A percentile compares a stretch with the other conserved stretches of the same genome.
These are phyloP conservation scores for Eucalyptus erythrocorys DNA, from an alignment of 345 rosid species.

Conservation along the genomic window DNA sequence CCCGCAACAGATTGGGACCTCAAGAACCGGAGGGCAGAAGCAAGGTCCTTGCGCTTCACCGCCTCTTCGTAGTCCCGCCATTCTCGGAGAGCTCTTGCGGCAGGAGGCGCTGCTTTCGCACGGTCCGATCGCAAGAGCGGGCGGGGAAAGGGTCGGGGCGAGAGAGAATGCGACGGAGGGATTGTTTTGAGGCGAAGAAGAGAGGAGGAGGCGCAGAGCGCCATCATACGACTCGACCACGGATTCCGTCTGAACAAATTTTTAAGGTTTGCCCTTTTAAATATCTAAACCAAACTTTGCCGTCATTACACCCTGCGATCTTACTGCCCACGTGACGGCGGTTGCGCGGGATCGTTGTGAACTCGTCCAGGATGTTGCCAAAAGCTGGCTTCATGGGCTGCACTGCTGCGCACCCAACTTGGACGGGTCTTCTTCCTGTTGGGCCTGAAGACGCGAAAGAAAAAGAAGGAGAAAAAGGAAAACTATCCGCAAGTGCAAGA, in stretches of 20 bases:
- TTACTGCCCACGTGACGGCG: not conserved
- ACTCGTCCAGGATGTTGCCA: not conserved
- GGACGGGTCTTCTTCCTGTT: not conserved
- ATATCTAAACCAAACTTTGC: not conserved
- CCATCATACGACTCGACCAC: not conserved
- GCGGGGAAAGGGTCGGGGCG: not conserved
- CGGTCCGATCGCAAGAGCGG: not conserved
- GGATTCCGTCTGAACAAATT: not conserved
- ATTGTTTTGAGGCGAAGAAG: not conserved
- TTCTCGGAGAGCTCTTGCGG: conserved; percentile 12
- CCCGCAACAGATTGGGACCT: conserved; percentile 11
- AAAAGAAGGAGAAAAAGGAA: too few relatives aligned
- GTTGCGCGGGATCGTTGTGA: not conserved
- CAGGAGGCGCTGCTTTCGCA: not conserved
- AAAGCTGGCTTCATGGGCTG: not conserved
- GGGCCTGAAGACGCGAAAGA: fast-evolving
- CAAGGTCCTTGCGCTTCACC: conserved; percentile 73
- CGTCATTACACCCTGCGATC: not conserved
- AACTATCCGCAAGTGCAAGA: too few relatives aligned
- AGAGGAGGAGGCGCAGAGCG: not conserved
- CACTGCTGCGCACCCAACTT: not conserved
- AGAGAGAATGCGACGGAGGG: not conserved
- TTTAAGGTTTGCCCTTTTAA: not conserved
- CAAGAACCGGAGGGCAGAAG: conserved; percentile 69
- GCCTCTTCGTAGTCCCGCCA: conserved; percentile 93